These are phyloP conservation scores for Capronia americana DNA, from an alignment of 2,329 filamentous ascomycete species.

Conservation along the genomic window DNA sequence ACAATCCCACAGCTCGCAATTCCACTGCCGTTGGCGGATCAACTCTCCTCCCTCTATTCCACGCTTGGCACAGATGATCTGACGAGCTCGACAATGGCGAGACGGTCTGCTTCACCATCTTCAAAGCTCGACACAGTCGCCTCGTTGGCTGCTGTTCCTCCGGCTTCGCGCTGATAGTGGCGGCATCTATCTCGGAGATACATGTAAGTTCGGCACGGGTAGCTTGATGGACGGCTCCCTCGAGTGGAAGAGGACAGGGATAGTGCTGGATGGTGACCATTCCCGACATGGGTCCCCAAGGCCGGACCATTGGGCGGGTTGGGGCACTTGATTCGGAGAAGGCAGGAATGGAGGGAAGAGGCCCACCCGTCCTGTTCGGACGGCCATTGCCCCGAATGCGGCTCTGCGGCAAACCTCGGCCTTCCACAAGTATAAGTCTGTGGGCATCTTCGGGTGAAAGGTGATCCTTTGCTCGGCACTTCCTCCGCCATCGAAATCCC, in stretches of 20 bases:
- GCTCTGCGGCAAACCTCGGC: constrained; percentile 26
- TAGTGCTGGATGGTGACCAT: neutral
- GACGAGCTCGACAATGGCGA: neutral
- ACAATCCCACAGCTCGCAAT: neutral
- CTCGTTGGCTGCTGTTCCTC: neutral
- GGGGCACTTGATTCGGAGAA: neutral
- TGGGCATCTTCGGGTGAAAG: constrained; percentile 11
- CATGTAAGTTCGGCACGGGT: neutral
- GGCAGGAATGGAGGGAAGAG: neutral
- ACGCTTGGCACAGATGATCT: neutral
- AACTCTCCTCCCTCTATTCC: neutral
- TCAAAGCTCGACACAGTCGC: neutral
- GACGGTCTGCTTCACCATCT: neutral
- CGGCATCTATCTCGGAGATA: neutral
- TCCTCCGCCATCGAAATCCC: neutral
- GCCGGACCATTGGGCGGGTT: neutral
- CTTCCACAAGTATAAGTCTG: constrained; percentile 9
- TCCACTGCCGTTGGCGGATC: neutral
- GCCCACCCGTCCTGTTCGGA: constrained; percentile 1
- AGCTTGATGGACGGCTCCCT: neutral
- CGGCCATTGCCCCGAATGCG: constrained; percentile 9
- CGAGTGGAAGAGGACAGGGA: constrained; percentile 1
- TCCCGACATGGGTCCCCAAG: neutral
- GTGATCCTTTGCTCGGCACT: constrained; percentile 1
- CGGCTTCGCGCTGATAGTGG: neutral